A percentile compares a stretch with the other conserved stretches of the same genome.
Conservation (phyloP, 768 basidiomycete species). For the Rhodotorula toruloides region DNA sequence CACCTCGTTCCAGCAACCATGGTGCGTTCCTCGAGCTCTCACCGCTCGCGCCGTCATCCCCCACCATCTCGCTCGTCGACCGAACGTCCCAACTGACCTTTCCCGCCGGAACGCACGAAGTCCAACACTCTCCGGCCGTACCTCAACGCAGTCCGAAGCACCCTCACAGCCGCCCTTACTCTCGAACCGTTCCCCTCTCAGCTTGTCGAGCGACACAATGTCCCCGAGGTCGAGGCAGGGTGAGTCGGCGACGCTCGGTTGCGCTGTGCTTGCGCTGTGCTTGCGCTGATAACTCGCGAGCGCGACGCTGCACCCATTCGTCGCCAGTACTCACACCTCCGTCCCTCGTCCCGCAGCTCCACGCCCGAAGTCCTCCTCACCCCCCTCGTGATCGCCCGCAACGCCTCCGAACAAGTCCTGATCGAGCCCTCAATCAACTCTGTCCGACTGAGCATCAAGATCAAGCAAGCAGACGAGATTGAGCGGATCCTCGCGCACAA, state of each 20-base stretch:
- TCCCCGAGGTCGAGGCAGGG: conserved; percentile 31
- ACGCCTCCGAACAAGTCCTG: conserved; percentile 92
- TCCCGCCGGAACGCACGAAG: conserved; percentile 50
- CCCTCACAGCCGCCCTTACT: conserved; percentile 93
- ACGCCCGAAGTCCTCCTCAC: conserved; percentile 93
- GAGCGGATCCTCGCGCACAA: conserved; percentile 96
- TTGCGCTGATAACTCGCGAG: too few relatives aligned
- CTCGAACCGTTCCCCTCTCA: conserved; percentile 98
- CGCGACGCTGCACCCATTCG: not conserved
- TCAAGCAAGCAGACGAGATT: conserved; percentile 99
- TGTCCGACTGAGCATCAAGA: conserved; percentile 91
- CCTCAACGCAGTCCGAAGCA: conserved; percentile 89
- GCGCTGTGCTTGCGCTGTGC: too few relatives aligned
- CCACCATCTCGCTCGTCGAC: not conserved
- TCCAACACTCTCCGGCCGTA: conserved; percentile 94
- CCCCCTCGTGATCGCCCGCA: conserved; percentile 87
- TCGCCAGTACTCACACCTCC: not conserved
- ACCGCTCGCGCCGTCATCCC: too few relatives aligned
- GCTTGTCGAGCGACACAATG: conserved; percentile 51
- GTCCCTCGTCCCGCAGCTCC: conserved; percentile 52
- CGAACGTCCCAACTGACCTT: not conserved
- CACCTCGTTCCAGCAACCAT: not conserved
- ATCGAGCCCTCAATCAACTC: conserved; percentile 98
- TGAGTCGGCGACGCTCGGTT: not conserved
- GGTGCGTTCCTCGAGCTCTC: conserved; percentile 1